Evolutionary conservation across 768 basidiomycete genomes (phyloP).

Genomic region (Leccinum truebloodii): DNA sequence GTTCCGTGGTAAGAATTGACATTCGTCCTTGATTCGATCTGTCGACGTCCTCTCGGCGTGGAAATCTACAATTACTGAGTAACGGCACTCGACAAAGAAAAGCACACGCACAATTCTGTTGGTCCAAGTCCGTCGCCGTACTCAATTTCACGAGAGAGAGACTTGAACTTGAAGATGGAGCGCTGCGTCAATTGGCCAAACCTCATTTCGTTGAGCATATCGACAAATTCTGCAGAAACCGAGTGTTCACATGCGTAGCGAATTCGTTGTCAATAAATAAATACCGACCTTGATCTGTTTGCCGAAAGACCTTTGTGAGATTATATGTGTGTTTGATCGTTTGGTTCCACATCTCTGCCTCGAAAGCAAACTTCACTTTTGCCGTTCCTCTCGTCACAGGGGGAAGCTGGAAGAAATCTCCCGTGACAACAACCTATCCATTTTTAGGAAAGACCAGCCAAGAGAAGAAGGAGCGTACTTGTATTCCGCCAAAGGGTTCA

Average conservation of each 20-base stretch:
- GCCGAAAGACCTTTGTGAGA: slow-evolving; percentile 93
- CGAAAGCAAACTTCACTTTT: slow-evolving; percentile 85
- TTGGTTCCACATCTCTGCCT: slow-evolving; percentile 76
- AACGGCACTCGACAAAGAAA: not conserved
- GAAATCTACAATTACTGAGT: slow-evolving; percentile 60
- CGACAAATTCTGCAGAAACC: slow-evolving; percentile 68
- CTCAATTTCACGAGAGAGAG: slow-evolving; percentile 64
- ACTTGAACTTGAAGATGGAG: slow-evolving; percentile 72
- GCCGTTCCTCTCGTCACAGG: slow-evolving; percentile 72
- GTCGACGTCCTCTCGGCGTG: slow-evolving; percentile 90
- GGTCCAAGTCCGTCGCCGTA: slow-evolving; percentile 84
- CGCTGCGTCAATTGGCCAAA: slow-evolving; percentile 68
- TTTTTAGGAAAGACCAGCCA: not conserved
- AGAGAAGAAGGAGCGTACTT: slow-evolving; percentile 45
- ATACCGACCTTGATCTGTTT: slow-evolving; percentile 80
- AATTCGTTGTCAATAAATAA: slow-evolving; percentile 2
- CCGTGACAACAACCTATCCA: slow-evolving; percentile 81
- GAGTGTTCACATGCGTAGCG: slow-evolving; percentile 2
- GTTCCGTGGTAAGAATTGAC: slow-evolving; percentile 52
- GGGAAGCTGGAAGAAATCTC: slow-evolving; percentile 98
- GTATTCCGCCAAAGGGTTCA: slow-evolving; percentile 91
- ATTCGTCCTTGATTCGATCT: slow-evolving; percentile 76
- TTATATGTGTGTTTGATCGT: slow-evolving; percentile 84
- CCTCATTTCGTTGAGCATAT: slow-evolving; percentile 99
- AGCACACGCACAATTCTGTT: slow-evolving; percentile 76